Percentiles rank a stretch among this genome's conserved stretches.
phyloP scores from a whole-genome alignment of 768 basidiomycete species.

The Astraeus odoratus region DNA sequence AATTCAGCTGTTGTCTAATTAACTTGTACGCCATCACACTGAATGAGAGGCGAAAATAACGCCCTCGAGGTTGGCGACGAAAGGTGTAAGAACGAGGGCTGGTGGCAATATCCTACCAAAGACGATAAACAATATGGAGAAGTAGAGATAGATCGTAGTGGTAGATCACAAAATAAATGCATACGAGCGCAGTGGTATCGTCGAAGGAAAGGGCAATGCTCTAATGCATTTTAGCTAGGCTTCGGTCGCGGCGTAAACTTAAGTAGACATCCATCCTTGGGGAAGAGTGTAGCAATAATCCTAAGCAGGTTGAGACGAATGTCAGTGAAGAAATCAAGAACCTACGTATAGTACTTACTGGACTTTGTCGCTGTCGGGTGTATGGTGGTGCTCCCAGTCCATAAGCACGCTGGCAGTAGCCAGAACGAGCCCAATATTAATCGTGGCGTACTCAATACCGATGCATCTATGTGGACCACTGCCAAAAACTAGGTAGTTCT shows the following conservation, averaged over 20 bases:
- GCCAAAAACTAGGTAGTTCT: constrained; percentile 96
- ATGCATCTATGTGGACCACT: constrained; percentile 91
- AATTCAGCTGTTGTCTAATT: no score
- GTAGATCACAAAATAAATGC: background rate
- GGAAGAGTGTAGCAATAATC: constrained; percentile 96
- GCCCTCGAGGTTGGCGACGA: no score
- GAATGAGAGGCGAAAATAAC: no score
- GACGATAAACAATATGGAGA: no score
- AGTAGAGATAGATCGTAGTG: background rate
- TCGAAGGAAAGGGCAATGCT: background rate
- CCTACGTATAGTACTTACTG: constrained; percentile 47
- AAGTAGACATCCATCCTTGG: constrained; percentile 83
- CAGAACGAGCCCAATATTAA: constrained; percentile 84
- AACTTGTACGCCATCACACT: no score
- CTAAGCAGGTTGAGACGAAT: constrained; percentile 29
- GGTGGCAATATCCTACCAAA: no score
- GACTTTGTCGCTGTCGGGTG: constrained; percentile 70
- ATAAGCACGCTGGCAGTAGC: constrained; percentile 75
- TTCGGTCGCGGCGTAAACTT: constrained; percentile 60
- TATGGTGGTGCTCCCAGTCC: constrained; percentile 85
- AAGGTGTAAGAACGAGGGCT: no score
- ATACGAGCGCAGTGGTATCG: background rate
- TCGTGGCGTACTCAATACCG: constrained; percentile 84
- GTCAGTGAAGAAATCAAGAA: constrained; percentile 1
- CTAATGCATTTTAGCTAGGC: constrained; percentile 8